Base-by-base conservation (phyloP, 768 basidiomycete species). In the Tephrocybe sp. region DNA sequence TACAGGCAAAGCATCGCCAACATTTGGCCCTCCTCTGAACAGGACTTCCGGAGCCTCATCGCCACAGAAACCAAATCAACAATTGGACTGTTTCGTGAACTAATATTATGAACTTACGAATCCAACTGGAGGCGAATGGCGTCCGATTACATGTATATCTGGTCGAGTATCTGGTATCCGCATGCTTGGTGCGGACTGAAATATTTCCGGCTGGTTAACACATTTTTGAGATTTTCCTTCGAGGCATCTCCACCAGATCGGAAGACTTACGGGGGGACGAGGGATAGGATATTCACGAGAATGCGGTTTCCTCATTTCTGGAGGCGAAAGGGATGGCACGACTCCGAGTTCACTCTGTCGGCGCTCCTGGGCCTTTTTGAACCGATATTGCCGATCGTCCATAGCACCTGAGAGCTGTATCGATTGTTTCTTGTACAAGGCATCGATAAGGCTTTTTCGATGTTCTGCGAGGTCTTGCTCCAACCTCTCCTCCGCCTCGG, bases 1-100 rank as follows among this genome's bases (percentile, higher is more conserved):
- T 3, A 48, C 25, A n/a, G 52, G 52, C 14, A 53, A 46, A 15
- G 40, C 25, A 20, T 25, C 52, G 4, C 43, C 34, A 15, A 45
- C 7, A 33, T 41, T 34, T 2, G 28, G 11, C 26, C 42, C 49
- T 20, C 43, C 50, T 38, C 52, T 25, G 7, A 53, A 39, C 11
- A 53, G 28, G 4, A 46, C 41, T 3, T 12, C n/a, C 2, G 43
- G 24, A 23, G 40, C 41, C 52, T 53, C n/a, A n/a, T n/a, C 41
- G 24, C 28, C 5, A 30, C 5, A 30, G 28, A n/a, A n/a, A 30
- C 28, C 12, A 30, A 36, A 33, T 39, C 15, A 38, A 38, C 4
- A 39, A 7, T 14, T 21, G 6, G n/a, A n/a, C n/a, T n/a, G n/a
- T n/a, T n/a, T n/a, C n/a, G n/a, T n/a, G n/a, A n/a, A n/a, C 28